Percentiles rank a stretch among this genome's conserved stretches.
phyloP scores from a whole-genome alignment of 2,329 filamentous ascomycete species.

The Epicoccum nigrum region DNA sequence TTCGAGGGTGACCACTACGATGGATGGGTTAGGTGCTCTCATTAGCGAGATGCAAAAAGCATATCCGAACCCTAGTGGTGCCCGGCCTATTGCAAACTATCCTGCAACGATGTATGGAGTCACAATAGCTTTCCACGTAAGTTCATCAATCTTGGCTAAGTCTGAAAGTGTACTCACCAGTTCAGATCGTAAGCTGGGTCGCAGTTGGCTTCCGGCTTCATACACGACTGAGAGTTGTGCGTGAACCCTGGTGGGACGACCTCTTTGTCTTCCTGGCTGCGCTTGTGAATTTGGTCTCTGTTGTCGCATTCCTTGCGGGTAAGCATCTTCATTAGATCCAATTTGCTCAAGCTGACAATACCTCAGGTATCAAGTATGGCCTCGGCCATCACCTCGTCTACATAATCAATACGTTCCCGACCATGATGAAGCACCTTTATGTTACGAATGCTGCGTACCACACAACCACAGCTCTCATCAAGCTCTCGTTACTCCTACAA shows the following conservation, averaged over 20 bases:
- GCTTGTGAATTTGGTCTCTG: constrained; percentile 28
- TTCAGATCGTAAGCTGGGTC: constrained; percentile 33
- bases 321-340: not conserved
- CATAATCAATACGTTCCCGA: constrained; percentile 15
- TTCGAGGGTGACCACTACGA: not conserved
- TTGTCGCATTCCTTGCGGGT: constrained; percentile 31
- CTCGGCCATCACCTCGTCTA: constrained; percentile 41
- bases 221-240: constrained; percentile 33
- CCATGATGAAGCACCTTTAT: constrained; percentile 33
- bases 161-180: constrained; percentile 5
- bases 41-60: constrained; percentile 25
- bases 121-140: constrained; percentile 38
- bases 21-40: constrained; percentile 22
- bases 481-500: constrained; percentile 44
- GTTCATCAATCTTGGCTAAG: not conserved
- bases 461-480: constrained; percentile 39
- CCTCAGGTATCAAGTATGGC: constrained; percentile 32
- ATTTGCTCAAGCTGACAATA: constrained; percentile 5
- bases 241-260: constrained; percentile 45
- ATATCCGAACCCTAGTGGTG: constrained; percentile 34
- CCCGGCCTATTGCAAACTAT: constrained; percentile 29
- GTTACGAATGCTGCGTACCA: constrained; percentile 36
- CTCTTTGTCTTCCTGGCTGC: constrained; percentile 39
- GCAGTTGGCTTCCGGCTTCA: constrained; percentile 37
- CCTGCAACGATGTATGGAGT: constrained; percentile 32